Percentiles rank a stretch among this genome's conserved stretches.
Evolutionary conservation across 1,284 basidiomycete genomes (phyloP).

Genomic region (Cystobasidium pallidum): DNA sequence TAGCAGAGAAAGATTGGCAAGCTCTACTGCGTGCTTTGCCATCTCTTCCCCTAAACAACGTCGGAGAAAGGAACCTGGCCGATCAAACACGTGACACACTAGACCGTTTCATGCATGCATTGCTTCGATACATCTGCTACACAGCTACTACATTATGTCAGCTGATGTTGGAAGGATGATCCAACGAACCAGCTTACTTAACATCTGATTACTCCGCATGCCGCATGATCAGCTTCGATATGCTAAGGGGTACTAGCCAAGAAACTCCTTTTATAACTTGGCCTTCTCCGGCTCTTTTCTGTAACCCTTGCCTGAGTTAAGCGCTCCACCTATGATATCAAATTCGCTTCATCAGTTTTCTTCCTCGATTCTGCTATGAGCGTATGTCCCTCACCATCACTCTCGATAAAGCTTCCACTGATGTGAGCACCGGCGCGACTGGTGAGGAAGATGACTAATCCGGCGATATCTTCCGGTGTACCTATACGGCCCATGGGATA

Average conservation of each 20-base stretch:
- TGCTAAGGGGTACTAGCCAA: background rate
- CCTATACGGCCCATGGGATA: slow-evolving; percentile 54
- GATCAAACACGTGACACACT: background rate
- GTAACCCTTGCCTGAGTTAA: slow-evolving; percentile 45
- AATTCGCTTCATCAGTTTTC: background rate
- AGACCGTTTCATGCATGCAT: background rate
- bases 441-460: slow-evolving; percentile 56
- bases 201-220: background rate
- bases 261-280: background rate
- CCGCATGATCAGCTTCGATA: background rate
- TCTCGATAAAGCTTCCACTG: slow-evolving; percentile 53
- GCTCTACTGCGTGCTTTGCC: background rate
- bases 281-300: slow-evolving; percentile 28
- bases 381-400: slow-evolving; percentile 36
- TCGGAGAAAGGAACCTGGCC: background rate
- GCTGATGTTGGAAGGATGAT: background rate
- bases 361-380: background rate
- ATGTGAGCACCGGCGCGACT: slow-evolving; percentile 55
- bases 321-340: slow-evolving; percentile 38
- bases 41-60: background rate
- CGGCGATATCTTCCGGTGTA: slow-evolving; percentile 58
- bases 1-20: background rate
- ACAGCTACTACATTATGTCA: background rate
- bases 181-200: background rate
- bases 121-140: background rate